phyloP scores from a whole-genome alignment of 805 yeast species.

The Candida oleophila region DNA sequence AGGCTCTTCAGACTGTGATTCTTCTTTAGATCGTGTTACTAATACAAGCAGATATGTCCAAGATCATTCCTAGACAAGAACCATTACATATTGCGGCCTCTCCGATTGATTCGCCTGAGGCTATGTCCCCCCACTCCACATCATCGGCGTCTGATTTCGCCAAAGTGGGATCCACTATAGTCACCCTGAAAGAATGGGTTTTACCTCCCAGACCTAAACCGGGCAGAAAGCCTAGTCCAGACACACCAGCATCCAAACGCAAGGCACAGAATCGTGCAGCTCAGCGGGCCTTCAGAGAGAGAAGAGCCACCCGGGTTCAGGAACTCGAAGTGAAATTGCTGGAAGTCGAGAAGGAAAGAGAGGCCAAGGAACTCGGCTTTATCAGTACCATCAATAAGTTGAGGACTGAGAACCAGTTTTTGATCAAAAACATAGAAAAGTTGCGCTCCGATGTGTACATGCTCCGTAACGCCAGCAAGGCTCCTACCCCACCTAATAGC shows the following conservation, averaged over 20 bases:
- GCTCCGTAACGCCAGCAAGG: slow-evolving; percentile 11
- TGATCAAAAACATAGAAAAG: slow-evolving; percentile 43
- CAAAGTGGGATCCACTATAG: slow-evolving; percentile 26
- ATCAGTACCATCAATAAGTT: slow-evolving; percentile 51
- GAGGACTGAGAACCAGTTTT: slow-evolving; percentile 43
- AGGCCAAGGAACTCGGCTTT: slow-evolving; percentile 54
- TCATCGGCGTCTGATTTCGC: slow-evolving; percentile 5
- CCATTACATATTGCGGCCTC: slow-evolving; percentile 16
- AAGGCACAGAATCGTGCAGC: slow-evolving; percentile 95
- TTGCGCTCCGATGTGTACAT: slow-evolving; percentile 30
- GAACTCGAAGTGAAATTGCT: slow-evolving; percentile 71
- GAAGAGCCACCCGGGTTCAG: slow-evolving; percentile 78
- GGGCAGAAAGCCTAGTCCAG: slow-evolving; percentile 62
- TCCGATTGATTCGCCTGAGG: slow-evolving; percentile 11
- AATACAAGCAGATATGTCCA: slow-evolving; percentile 2
- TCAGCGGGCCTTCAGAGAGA: slow-evolving; percentile 84
- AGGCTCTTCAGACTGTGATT: too few species aligned
- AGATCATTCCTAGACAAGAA: slow-evolving; percentile 15
- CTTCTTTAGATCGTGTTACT: too few species aligned
- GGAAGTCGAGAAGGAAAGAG: slow-evolving; percentile 67
- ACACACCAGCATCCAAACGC: slow-evolving; percentile 80
- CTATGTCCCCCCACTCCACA: slow-evolving; percentile 6
- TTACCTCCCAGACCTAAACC: slow-evolving; percentile 64
- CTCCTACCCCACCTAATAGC: not conserved
- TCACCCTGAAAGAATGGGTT: slow-evolving; percentile 59